Evolutionary conservation across 495 filamentous ascomycete species (phyloP).

Genomic region (Paragyromitra xinjiangensis): DNA sequence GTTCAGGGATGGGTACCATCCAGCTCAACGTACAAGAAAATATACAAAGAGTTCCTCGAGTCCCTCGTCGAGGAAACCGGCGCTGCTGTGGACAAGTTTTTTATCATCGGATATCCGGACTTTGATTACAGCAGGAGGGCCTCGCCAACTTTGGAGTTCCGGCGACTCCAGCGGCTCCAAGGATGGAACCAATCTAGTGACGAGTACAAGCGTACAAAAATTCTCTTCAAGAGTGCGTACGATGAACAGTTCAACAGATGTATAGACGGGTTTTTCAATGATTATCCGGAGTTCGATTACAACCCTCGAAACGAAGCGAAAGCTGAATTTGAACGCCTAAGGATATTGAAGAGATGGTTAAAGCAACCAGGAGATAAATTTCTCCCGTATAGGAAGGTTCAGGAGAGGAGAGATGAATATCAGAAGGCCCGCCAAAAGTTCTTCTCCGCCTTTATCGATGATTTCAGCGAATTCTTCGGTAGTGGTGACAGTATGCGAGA

Average conservation of each 20-base stretch:
- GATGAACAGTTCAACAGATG: conserved; percentile 3
- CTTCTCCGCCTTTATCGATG: neutral
- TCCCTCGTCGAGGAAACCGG: no score
- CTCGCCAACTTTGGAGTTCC: conserved; percentile 1
- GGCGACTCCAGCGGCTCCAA: neutral
- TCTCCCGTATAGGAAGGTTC: neutral
- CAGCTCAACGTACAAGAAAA: no score
- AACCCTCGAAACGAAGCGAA: conserved; percentile 21
- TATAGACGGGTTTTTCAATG: conserved; percentile 25
- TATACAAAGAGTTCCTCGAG: no score
- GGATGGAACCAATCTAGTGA: neutral
- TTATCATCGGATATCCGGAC: conserved; percentile 3
- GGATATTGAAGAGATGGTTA: conserved; percentile 2
- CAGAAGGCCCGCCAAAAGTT: neutral
- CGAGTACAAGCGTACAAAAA: neutral
- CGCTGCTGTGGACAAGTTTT: conserved; percentile 11
- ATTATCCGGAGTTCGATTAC: conserved; percentile 16
- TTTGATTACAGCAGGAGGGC: conserved; percentile 8
- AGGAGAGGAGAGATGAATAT: neutral
- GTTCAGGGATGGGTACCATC: conserved; percentile 3
- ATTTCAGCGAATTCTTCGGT: conserved; percentile 2
- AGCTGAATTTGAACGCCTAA: conserved; percentile 22
- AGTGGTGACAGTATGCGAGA: neutral
- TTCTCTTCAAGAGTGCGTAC: conserved; percentile 4
- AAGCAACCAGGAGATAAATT: neutral